phyloP scores from a whole-genome alignment of 495 filamentous ascomycete species.

The Podospora sp. region DNA sequence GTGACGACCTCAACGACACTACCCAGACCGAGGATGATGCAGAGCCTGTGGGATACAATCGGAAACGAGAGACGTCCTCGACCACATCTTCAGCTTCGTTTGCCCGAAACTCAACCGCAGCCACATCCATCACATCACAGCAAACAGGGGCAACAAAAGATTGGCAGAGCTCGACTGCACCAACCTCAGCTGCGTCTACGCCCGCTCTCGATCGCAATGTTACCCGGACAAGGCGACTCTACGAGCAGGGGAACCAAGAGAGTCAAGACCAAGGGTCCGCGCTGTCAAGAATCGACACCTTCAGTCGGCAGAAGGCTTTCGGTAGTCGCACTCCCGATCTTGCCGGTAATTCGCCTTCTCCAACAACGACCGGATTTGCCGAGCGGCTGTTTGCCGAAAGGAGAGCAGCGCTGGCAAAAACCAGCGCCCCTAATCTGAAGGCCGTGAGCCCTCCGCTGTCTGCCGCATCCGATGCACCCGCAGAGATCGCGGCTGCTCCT shows the following conservation, averaged over 20 bases:
- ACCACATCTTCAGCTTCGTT: constrained; percentile 78
- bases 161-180: constrained; percentile 42
- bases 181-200: constrained; percentile 34
- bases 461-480: constrained; percentile 31
- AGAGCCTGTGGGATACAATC: constrained; percentile 60
- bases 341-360: constrained; percentile 35
- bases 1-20: constrained; percentile 38
- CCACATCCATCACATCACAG: constrained; percentile 87
- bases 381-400: constrained; percentile 40
- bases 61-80: constrained; percentile 80
- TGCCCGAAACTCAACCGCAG: constrained; percentile 80
- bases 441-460: constrained; percentile 43
- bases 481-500: constrained; percentile 36
- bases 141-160: constrained; percentile 54
- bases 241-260: constrained; percentile 82
- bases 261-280: constrained; percentile 76
- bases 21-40: constrained; percentile 43
- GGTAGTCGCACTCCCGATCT: constrained; percentile 54
- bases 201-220: constrained; percentile 52
- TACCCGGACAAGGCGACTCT: constrained; percentile 74
- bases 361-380: constrained; percentile 28
- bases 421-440: constrained; percentile 53
- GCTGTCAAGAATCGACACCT: constrained; percentile 74
- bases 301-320: constrained; percentile 60
- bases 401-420: constrained; percentile 43